Percentiles rank a stretch among this genome's conserved stretches.
Conservation (phyloP, 1,284 basidiomycete genomes). For the Sphagnurus paluster region DNA sequence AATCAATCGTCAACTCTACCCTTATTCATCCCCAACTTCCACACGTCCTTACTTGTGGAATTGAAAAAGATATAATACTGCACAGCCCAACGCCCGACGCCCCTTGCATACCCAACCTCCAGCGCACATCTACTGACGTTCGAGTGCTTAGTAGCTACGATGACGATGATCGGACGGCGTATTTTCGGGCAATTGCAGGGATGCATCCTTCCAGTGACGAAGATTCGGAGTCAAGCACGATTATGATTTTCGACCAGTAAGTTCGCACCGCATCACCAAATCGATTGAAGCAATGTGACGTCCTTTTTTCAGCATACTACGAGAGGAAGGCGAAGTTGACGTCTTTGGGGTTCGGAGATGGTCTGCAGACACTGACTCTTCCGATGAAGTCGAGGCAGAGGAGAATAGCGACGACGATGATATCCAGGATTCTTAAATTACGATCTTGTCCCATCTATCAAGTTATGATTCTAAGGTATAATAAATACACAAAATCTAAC, state of each 20-base stretch:
- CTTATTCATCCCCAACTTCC: conserved; percentile 72
- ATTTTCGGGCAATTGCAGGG: conserved; percentile 29
- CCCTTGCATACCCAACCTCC: conserved; percentile 46
- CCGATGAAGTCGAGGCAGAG: conserved; percentile 14
- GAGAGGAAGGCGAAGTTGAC: conserved; percentile 49
- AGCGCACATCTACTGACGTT: conserved; percentile 44
- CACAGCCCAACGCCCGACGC: conserved; percentile 61
- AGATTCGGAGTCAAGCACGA: conserved; percentile 35
- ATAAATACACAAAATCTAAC: too few relatives aligned
- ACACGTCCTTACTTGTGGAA: conserved; percentile 65
- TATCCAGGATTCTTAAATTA: too few relatives aligned
- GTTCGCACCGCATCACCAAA: conserved; percentile 18
- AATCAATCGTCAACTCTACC: conserved; percentile 72
- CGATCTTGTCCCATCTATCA: too few relatives aligned
- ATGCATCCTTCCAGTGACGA: conserved; percentile 28
- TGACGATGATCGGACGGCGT: conserved; percentile 35
- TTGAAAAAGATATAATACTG: conserved; percentile 68
- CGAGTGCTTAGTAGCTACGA: conserved; percentile 40
- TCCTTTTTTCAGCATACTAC: conserved; percentile 38
- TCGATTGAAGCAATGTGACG: neutral
- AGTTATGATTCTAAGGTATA: neutral
- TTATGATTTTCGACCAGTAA: conserved; percentile 52
- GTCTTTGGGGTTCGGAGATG: conserved; percentile 45
- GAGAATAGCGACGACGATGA: neutral
- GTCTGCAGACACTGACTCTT: conserved; percentile 18